Base-by-base conservation (phyloP, 163 green algal genomes). In the Chloromonas sp. region DNA sequence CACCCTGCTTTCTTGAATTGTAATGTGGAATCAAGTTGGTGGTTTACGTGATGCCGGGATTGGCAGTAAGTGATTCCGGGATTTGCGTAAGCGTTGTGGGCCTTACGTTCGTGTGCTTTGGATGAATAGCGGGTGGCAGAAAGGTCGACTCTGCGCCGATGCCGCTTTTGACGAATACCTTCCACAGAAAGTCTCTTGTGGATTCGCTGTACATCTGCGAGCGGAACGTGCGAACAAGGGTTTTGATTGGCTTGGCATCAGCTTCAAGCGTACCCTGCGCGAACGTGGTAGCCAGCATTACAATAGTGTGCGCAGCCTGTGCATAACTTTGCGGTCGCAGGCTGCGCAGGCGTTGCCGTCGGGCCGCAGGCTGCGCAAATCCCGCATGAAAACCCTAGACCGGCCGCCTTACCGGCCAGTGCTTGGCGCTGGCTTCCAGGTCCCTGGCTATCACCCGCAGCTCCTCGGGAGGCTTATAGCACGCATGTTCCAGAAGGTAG, bases 71-170 rank as follows among this genome's bases (percentile, higher is more conserved):
- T 66, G 2, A 15, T n/a, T 13, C 61, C 15, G 60, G 8, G 13
- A 11, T 2, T 11, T 15, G 61, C 66, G 3, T 57, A 60, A 61
- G 66, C 36, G 13, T 5, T 71, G 36, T 13, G 14, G 71, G 0
- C n/a, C 11, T 1, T 78, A 70, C 79, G 1, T 79, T 83, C 71
- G 57, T 76, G 74, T 78, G 74, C 86, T 88, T 91, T 83, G 91
- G 91, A 86, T 94, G 91, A 81, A 94, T 91, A 88, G 83, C 90
- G 3, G 87, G 77, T 2, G 89, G 91, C 78, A 94, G 87, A 84
- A 91, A 94, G 60, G 88, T 91, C 71, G 70, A 84, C 74, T 78
- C 81, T 8, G 88, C 83, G 61, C 82, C 88, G 61, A 94, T 85
- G 58, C 91, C 91, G 60, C 84, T 88, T 77, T 87, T 87, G 0